Percentiles rank a stretch among this genome's conserved stretches.
phyloP scores from a whole-genome alignment of 768 basidiomycete species.

The Mycena capillaripes region DNA sequence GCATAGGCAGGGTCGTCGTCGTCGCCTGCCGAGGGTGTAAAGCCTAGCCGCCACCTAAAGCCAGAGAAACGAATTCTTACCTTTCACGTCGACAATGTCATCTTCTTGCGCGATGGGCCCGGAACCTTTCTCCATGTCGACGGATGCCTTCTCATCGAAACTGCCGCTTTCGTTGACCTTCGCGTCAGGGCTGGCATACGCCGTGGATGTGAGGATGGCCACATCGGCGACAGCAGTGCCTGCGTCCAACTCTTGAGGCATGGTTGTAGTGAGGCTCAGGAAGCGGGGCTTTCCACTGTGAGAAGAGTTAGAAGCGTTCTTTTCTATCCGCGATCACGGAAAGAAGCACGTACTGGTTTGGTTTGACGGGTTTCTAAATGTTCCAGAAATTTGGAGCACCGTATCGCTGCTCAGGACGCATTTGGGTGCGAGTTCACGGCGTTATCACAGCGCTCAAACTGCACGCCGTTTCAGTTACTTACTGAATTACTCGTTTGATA shows the following conservation, averaged over 20 bases:
- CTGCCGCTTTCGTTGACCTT: conserved; percentile 18
- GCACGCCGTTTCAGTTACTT: too few species aligned
- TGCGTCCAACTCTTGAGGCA: conserved; percentile 31
- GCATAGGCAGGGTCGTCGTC: conserved; percentile 41
- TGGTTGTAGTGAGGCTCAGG: conserved; percentile 4
- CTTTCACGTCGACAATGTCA: conserved; percentile 33
- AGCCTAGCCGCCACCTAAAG: neutral
- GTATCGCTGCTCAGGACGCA: too few species aligned
- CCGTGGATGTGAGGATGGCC: conserved; percentile 22
- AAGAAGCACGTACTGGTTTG: too few species aligned
- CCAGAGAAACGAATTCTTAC: neutral
- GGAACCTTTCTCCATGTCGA: conserved; percentile 31
- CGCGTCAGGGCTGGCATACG: conserved; percentile 23
- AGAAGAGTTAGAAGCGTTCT: neutral
- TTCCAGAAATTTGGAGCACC: too few species aligned
- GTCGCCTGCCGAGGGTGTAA: conserved; percentile 35
- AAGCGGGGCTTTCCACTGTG: neutral
- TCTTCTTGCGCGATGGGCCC: conserved; percentile 18
- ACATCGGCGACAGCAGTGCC: conserved; percentile 18
- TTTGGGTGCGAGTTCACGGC: too few species aligned
- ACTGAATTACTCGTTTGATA: too few species aligned
- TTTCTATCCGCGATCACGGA: conserved; percentile 10
- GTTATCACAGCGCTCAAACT: too few species aligned
- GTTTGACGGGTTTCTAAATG: too few species aligned
- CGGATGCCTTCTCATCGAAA: conserved; percentile 29